phyloP scores from a whole-genome alignment of 2,329 filamentous ascomycete genomes.

The Lecanicillium sp. region DNA sequence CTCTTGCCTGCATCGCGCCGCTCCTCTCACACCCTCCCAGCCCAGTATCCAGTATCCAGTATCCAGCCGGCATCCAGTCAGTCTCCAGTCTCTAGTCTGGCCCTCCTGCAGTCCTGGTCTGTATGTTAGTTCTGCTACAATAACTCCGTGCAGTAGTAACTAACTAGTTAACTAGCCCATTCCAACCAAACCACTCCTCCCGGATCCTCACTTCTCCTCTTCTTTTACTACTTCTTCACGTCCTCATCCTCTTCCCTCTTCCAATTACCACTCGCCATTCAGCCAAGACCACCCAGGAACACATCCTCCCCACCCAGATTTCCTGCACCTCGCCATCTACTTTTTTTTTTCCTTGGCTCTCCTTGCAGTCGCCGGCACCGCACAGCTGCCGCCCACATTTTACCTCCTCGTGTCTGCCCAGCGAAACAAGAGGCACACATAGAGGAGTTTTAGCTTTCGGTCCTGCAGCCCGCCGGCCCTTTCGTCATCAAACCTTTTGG shows the following conservation, averaged over 20 bases:
- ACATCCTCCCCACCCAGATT: not conserved
- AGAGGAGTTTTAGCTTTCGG: constrained; percentile 9
- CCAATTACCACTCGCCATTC: not conserved
- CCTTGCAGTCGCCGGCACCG: no score
- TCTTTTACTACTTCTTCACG: not conserved
- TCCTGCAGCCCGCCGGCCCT: not conserved
- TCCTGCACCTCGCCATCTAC: not conserved
- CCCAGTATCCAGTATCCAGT: no score
- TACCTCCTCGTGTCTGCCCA: constrained; percentile 7
- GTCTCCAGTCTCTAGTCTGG: no score
- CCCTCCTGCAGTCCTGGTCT: no score
- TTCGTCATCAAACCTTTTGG: constrained; percentile 5
- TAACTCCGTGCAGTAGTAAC: no score
- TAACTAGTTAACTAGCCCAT: no score
- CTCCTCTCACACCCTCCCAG: no score
- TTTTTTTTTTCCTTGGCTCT: not conserved
- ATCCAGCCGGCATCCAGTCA: no score
- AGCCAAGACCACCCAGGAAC: not conserved
- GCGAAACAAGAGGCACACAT: not conserved
- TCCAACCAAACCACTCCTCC: no score
- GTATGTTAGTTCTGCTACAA: no score
- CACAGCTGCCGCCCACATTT: not conserved
- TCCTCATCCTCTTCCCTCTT: not conserved
- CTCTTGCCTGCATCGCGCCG: no score
- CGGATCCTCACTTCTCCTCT: not conserved